Evolutionary conservation across 1,139 yeast genomes (phyloP).

Genomic region (Sporopachydermia cereana): DNA sequence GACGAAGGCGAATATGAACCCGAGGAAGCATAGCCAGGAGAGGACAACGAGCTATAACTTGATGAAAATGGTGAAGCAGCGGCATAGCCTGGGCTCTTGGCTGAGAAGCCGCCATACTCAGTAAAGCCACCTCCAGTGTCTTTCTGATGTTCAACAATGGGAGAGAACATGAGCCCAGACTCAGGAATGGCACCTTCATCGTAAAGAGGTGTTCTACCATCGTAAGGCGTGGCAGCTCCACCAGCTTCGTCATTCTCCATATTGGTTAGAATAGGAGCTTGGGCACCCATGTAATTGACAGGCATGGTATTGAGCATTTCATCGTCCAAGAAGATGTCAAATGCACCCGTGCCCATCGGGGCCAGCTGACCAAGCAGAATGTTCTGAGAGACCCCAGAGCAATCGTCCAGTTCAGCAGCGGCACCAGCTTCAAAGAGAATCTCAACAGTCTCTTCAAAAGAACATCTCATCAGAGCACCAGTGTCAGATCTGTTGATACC

Average conservation of each 20-base stretch:
- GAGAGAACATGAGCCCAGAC: constrained; percentile 87
- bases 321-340: constrained; percentile 92
- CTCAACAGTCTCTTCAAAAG: constrained; percentile 98
- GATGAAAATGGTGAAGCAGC: constrained; percentile 50
- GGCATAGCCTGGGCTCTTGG: constrained; percentile 37
- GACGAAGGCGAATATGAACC: constrained; percentile 41
- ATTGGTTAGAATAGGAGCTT: constrained; percentile 25
- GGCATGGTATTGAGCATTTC: constrained; percentile 65
- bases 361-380: constrained; percentile 98
- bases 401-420: constrained; percentile 93
- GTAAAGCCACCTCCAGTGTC: constrained; percentile 46
- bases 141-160: constrained; percentile 59
- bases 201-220: constrained; percentile 60
- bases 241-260: constrained; percentile 40
- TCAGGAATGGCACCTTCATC: constrained; percentile 67
- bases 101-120: constrained; percentile 68
- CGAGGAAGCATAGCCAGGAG: constrained; percentile 1
- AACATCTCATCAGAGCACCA: constrained; percentile 98
- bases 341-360: constrained; percentile 97
- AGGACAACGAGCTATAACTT: not conserved
- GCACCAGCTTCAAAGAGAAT: constrained; percentile 97
- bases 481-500: constrained; percentile 98
- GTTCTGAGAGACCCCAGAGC: constrained; percentile 97
- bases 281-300: constrained; percentile 28
- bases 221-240: constrained; percentile 94